Evolutionary conservation across 768 basidiomycete genomes (phyloP), one percentile per base, ranked within the genome.

Genomic region (Cytidiella melzeri): DNA sequence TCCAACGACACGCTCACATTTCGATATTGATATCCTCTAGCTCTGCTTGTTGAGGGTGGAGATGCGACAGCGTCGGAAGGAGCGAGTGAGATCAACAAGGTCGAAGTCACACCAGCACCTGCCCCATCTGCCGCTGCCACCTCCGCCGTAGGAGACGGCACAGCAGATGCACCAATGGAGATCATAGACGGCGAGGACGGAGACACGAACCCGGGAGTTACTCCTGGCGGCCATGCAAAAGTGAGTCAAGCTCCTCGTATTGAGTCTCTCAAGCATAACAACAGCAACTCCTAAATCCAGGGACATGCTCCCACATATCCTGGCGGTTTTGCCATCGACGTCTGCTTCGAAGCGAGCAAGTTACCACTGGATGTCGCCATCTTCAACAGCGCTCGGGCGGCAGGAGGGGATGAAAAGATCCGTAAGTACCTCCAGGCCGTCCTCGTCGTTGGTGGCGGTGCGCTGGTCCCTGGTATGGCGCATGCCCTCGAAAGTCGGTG

Each of bases 331-430:
- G 70, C 77, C 5, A 83, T 92, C 60, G 92, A 95, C 63, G 78
- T 94, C 3, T 76, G 75, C 48, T 83, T 80, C 58, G 92, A 94
- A 67, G 87, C 92, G 18, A 84, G 85, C 66, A 94, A 93, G 64
- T 72, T 94, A 36, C 92, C 94, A 1, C 70, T 96, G 48, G 93
- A 96, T 61, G 86, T 94, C 9, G 93, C 92, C 6, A 88, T 96
- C 52, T 90, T 90, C 68, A 93, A 95, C 62, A 88, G 91, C 57
- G 80, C 91, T 7, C 76, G 91, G n/a, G 85, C 89, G 1, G 86
- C 84, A 3, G 89, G 87, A 3, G 84, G 87, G 2, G 90, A 92
- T 55, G 92, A 95, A 24, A 89, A 89, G 67, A 85, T 91, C 55
- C 83, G 87, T 55, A 91, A 92, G 63, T 89, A 94, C 61, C 75